Evolutionary conservation across 805 yeast genomes (phyloP).

Genomic region (Starmerella bombi): DNA sequence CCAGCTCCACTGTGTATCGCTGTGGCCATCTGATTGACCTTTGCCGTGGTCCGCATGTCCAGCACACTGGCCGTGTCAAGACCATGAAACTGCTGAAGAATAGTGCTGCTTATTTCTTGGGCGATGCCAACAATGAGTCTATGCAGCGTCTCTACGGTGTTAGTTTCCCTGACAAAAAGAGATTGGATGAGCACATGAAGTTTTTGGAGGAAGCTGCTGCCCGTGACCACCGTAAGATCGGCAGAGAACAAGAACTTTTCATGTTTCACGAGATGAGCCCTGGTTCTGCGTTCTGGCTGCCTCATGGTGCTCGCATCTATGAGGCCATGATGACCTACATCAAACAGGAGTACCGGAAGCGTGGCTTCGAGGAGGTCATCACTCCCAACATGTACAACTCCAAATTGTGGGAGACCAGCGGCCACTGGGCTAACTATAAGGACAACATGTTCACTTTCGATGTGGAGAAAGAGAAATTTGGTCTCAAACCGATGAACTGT

Average conservation of each 20-base stretch:
- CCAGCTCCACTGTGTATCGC: constrained; percentile 91
- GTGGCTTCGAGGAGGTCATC: constrained; percentile 97
- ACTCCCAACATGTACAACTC: constrained; percentile 98
- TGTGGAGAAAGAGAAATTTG: constrained; percentile 89
- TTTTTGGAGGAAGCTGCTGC: constrained; percentile 91
- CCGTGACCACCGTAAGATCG: constrained; percentile 87
- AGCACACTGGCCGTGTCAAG: constrained; percentile 93
- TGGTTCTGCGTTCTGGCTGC: constrained; percentile 97
- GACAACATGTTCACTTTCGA: constrained; percentile 96
- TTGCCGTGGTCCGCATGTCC: constrained; percentile 96
- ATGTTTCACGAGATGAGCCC: constrained; percentile 95
- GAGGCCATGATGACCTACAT: constrained; percentile 69
- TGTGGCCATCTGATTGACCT: constrained; percentile 95
- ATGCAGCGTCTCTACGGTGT: constrained; percentile 96
- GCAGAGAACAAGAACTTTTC: constrained; percentile 91
- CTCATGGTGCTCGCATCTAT: constrained; percentile 97
- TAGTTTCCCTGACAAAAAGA: constrained; percentile 95
- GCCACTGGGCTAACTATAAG: constrained; percentile 96
- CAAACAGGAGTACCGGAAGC: constrained; percentile 71
- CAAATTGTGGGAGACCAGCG: constrained; percentile 96
- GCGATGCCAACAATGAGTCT: constrained; percentile 85
- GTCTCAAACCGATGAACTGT: constrained; percentile 93
- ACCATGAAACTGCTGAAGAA: constrained; percentile 87
- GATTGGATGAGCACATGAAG: constrained; percentile 86
- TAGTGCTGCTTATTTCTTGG: constrained; percentile 91